Conservation (phyloP, 345 rosid genomes). For the Lumnitzera racemosa region DNA sequence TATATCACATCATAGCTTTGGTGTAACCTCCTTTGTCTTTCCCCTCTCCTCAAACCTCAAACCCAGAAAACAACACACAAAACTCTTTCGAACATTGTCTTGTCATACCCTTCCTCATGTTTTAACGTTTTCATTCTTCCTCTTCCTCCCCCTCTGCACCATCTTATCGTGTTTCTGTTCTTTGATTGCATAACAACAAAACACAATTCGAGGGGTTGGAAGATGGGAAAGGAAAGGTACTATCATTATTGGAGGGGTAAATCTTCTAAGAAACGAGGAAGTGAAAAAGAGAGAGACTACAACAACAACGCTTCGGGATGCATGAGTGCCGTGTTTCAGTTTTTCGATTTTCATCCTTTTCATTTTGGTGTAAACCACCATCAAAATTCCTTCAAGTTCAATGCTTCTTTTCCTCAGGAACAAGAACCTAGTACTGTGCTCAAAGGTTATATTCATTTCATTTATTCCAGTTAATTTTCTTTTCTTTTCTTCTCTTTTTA, state of each 20-base stretch:
- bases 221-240: conserved; percentile 55
- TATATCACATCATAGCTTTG: conserved; percentile 7
- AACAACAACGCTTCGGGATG: conserved; percentile 33
- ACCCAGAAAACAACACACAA: not conserved
- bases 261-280: conserved; percentile 7
- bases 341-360: conserved; percentile 64
- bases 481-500: too few species aligned
- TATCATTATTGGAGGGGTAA: conserved; percentile 19
- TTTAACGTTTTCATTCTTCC: not conserved
- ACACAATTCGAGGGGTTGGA: not conserved
- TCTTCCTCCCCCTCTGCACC: not conserved
- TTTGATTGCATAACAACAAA: not conserved
- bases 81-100: not conserved
- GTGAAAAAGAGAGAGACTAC: not conserved
- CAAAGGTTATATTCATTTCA: conserved; percentile 30
- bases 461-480: not conserved
- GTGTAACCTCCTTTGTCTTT: not conserved
- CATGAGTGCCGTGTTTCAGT: conserved; percentile 68
- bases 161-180: conserved; percentile 6
- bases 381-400: conserved; percentile 37
- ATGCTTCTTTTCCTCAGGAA: conserved; percentile 14
- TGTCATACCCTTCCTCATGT: conserved; percentile 17
- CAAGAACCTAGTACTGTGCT: conserved; percentile 7
- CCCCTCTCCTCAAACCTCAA: not conserved
- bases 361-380: conserved; percentile 40